Base-by-base conservation (phyloP, 495 filamentous ascomycete genomes). In the Tuber brumale region DNA sequence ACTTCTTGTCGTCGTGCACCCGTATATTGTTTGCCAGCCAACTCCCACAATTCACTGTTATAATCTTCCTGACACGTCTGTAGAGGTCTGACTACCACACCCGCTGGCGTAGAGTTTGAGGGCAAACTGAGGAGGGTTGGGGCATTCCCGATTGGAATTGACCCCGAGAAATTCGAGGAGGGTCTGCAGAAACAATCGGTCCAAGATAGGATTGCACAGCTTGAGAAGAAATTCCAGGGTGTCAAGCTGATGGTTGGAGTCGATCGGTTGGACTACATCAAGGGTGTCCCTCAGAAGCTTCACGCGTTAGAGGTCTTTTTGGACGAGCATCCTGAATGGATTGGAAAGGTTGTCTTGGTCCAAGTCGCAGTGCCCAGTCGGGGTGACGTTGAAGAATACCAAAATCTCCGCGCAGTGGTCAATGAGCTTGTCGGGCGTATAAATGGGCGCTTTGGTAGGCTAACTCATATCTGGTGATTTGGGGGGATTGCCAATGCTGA, bases 311-410 rank as follows among this genome's bases (percentile, higher is more conserved):
- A 97, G 82, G 89, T 92, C 21, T 97, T 98, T 85, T 86, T 98
- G 46, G 93, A 92, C 21, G 92, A 97, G 75, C 92, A 98, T 75
- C 95, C 94, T 3, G 94, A 97, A 83, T 91, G 93, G 89, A 91
- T 94, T 71, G 93, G 93, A 70, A 96, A 95, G 83, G 92, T 97
- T 16, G 92, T 96, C 23, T 87, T 98, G 10, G 93, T 98, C 27
- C 95, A 97, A 84, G 93, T 98, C 12, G 95, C 95, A 1, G 92
- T 98, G 1, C 95, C 95, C 3, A 94, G 91, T 79, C 89, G 95
- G 46, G 91, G 94, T 76, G 94, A 98, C 82, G 95, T 98, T 70
- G 94, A 97, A 83, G 95, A 97, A 82, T 97, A 98, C 82, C 93
- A 97, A 84, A 95, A 97, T 77, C 86, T 98, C 23, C 90, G 94